Conservation (phyloP, 805 yeast genomes). For the Saccharomycopsis sp. region DNA sequence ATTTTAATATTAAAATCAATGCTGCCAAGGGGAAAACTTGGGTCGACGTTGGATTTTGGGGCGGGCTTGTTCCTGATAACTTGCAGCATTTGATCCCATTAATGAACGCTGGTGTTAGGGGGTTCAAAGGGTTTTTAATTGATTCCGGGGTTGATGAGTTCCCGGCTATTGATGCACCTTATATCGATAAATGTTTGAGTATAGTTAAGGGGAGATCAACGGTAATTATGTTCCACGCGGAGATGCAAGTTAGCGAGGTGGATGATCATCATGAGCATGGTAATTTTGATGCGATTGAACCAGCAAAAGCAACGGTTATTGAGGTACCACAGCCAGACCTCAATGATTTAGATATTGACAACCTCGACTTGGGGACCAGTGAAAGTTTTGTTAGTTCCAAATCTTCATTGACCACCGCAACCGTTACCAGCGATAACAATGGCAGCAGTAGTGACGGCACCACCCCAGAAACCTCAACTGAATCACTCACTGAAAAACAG, state of each 20-base stretch:
- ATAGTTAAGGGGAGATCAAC: slow-evolving; percentile 58
- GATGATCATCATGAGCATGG: slow-evolving; percentile 3
- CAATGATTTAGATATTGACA: slow-evolving; percentile 24
- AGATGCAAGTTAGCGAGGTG: slow-evolving; percentile 51
- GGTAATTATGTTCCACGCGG: slow-evolving; percentile 88
- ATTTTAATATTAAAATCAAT: slow-evolving; percentile 63
- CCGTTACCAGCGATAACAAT: too few species aligned
- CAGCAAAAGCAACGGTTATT: slow-evolving; percentile 13
- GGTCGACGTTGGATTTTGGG: slow-evolving; percentile 97
- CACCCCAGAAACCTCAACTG: neutral
- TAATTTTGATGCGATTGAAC: neutral
- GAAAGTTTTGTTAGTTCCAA: slow-evolving; percentile 14
- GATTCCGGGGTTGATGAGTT: slow-evolving; percentile 97
- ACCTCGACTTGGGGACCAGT: slow-evolving; percentile 16
- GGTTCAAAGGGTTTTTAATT: slow-evolving; percentile 87
- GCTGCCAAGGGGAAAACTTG: slow-evolving; percentile 81
- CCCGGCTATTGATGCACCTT: slow-evolving; percentile 65
- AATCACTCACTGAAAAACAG: slow-evolving; percentile 40
- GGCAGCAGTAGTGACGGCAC: neutral
- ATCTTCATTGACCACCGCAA: neutral
- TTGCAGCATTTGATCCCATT: slow-evolving; percentile 63
- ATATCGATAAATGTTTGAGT: slow-evolving; percentile 62
- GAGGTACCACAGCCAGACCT: too few species aligned
- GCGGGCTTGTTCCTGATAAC: slow-evolving; percentile 84
- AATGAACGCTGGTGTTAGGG: slow-evolving; percentile 81